Base-by-base conservation (phyloP, 495 filamentous ascomycete genomes). In the Aspergillus funiculosus region DNA sequence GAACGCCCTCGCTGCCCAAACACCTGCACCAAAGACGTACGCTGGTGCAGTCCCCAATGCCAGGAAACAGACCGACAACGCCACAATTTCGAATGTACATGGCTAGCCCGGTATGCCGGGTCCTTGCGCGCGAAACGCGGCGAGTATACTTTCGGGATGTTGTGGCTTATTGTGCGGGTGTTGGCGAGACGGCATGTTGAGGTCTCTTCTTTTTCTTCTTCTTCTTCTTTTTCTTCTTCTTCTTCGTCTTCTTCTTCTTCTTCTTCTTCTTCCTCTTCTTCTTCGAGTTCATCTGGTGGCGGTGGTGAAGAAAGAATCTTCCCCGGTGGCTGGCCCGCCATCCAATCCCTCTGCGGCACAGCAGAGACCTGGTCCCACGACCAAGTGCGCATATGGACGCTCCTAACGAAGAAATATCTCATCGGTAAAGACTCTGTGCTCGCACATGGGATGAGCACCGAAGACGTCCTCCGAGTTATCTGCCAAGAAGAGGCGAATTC, bases 401-500 rank as follows among this genome's bases (percentile, higher is more conserved):
- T 37, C 5, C 43, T 68, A n/a, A 61, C 58, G 13, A 67, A 68
- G 53, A 70, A 63, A 35, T 70, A 70, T 50, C 53, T 70, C 13
- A 24, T n/a, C 6, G 14, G 41, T 25, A 17, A 7, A 14, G 9
- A 2, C 30, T 13, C 18, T 40, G 20, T 24, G 2, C 32, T 67
- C 5, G 52, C 64, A 2, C 64, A 69, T 52, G 53, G 36, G 0
- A 25, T 66, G 29, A 37, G 26, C 3, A 26, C 43, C 17, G 55
- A 57, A 0, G 53, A 52, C 0, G 35, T 69, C 6, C 40, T 69
- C 22, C 48, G 52, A 32, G 47, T 69, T 10, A 62, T 69, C 15
- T 69, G 66, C 22, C 55, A 59, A 17, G 64, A 69, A 49, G 66
- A 69, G 31, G 64, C 66, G 6, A 69, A 69, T 39, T 69, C 66